Conservation (phyloP, 108 stramenopile genomes). For the Schizochytrium sp. region DNA sequence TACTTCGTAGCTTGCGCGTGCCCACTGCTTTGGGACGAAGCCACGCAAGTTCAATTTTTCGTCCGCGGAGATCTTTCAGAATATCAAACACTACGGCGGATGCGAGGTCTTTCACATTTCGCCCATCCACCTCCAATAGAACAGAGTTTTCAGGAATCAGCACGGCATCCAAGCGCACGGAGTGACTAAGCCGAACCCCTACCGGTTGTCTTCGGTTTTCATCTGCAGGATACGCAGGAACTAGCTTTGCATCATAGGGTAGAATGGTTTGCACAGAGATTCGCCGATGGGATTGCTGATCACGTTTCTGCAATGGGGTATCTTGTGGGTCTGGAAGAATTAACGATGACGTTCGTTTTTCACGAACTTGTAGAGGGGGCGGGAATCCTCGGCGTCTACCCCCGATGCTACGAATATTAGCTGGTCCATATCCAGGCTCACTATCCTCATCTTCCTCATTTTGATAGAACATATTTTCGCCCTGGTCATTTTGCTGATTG, state of each 20-base stretch:
- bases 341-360: background rate
- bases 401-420: no score
- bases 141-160: background rate
- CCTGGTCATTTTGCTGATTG: no score
- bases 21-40: background rate
- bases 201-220: background rate
- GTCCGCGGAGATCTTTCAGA: background rate
- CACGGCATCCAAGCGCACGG: background rate
- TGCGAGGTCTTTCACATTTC: background rate
- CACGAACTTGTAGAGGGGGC: background rate
- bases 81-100: background rate
- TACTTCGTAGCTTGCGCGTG: background rate
- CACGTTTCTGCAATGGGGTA: no score
- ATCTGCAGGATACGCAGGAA: background rate
- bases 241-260: background rate
- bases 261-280: background rate
- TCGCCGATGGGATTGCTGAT: background rate
- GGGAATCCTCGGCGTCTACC: no score
- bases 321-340: background rate
- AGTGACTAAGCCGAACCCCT: background rate
- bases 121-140: background rate
- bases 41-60: background rate
- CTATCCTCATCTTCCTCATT: no score
- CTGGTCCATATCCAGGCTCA: no score
- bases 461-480: no score